Conservation (phyloP, 768 basidiomycete genomes). For the Tricholoma matsutake region DNA sequence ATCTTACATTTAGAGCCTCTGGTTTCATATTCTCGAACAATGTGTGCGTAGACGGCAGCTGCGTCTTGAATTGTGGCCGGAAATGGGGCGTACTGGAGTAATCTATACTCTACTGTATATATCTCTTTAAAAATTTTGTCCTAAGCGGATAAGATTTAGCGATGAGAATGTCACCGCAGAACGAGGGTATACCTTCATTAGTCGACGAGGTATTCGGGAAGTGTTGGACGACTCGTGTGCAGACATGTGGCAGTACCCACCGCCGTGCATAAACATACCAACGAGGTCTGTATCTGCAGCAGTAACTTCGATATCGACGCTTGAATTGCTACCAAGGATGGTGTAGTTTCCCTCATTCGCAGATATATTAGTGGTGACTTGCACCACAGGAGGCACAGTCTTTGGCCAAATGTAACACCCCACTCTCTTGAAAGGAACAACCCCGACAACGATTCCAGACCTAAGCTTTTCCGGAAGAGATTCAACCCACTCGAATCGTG, state of each 20-base stretch:
- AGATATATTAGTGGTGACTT: not conserved
- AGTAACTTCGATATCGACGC: conserved; percentile 22
- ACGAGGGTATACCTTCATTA: conserved; percentile 33
- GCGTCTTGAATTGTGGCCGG: conserved; percentile 54
- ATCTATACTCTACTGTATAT: conserved; percentile 48
- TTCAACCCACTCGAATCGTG: conserved; percentile 47
- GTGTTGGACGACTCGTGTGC: conserved; percentile 47
- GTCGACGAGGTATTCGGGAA: conserved; percentile 44
- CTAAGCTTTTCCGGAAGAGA: conserved; percentile 38
- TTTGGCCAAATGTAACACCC: conserved; percentile 51
- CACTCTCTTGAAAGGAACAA: conserved; percentile 38
- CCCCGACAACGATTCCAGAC: conserved; percentile 40
- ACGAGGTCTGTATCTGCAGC: conserved; percentile 32
- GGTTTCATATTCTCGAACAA: conserved; percentile 31
- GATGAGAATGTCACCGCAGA: not conserved
- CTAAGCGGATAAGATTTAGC: conserved; percentile 12
- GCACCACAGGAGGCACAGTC: conserved; percentile 15
- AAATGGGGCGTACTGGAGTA: conserved; percentile 50
- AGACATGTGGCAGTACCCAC: conserved; percentile 57
- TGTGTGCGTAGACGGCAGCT: conserved; percentile 48
- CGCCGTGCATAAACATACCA: conserved; percentile 53
- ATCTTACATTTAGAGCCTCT: conserved; percentile 30
- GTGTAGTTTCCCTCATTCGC: not conserved
- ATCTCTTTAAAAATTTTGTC: conserved; percentile 32
- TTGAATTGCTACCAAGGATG: not conserved